Percentiles rank a stretch among this genome's conserved stretches.
Conservation (phyloP, 106 monocot species). For the Phalaenopsis aphrodite region DNA sequence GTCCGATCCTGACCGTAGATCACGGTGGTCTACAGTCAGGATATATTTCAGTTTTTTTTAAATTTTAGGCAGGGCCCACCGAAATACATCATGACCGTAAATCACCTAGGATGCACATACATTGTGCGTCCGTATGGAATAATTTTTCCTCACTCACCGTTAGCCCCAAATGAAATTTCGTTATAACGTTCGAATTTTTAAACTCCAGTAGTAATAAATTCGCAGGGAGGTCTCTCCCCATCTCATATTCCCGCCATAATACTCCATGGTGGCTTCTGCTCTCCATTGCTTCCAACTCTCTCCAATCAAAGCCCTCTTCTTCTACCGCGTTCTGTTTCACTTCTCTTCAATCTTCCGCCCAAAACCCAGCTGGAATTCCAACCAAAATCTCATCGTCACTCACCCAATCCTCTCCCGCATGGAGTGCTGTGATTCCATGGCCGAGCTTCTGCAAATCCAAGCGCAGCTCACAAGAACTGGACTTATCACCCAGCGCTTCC, state of each 20-base stretch:
- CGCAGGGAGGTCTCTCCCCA: neutral
- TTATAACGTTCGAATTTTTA: too few species aligned
- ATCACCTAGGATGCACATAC: too few species aligned
- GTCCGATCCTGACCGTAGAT: too few species aligned
- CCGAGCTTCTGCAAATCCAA: slow-evolving; percentile 53
- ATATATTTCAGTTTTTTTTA: too few species aligned
- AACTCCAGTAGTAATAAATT: neutral
- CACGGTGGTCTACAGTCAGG: too few species aligned
- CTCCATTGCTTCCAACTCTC: neutral
- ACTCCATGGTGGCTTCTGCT: neutral
- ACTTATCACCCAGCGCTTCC: slow-evolving; percentile 46
- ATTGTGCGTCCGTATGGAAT: too few species aligned
- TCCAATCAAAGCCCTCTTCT: neutral
- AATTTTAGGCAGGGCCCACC: too few species aligned
- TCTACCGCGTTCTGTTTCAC: neutral
- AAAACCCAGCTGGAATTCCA: slow-evolving; percentile 50
- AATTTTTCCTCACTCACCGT: too few species aligned
- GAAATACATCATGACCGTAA: too few species aligned
- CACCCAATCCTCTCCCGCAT: slow-evolving; percentile 48
- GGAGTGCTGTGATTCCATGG: slow-evolving; percentile 56
- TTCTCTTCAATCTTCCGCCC: neutral
- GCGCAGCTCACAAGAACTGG: slow-evolving; percentile 48
- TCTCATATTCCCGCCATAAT: neutral
- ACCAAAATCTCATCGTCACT: slow-evolving; percentile 47
- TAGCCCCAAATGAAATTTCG: too few species aligned